Evolutionary conservation across 31 red algal genomes (phyloP).

Genomic region (Endocladia muricata): DNA sequence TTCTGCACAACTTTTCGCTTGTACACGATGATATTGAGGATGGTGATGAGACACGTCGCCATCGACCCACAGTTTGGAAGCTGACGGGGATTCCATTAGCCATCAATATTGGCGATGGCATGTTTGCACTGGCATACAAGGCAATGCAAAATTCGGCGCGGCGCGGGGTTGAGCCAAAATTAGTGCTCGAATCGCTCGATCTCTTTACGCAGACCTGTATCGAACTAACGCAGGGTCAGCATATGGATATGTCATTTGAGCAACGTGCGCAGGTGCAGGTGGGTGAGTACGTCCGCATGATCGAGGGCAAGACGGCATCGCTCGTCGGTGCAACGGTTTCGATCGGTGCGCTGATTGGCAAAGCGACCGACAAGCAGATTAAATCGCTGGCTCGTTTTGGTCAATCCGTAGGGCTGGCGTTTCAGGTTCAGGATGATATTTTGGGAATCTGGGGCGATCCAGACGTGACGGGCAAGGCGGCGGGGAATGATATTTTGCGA

Average conservation of each 20-base stretch:
- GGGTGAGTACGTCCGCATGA: background rate
- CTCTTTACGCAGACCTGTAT: background rate
- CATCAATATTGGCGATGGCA: conserved; percentile 3
- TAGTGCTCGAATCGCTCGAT: background rate
- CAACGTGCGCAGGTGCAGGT: background rate
- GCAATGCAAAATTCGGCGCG: background rate
- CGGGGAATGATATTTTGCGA: too few species aligned
- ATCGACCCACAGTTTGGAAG: background rate
- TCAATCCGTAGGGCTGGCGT: background rate
- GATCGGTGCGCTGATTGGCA: background rate
- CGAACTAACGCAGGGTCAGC: background rate
- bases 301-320: background rate
- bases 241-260: conserved; percentile 2
- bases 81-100: background rate
- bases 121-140: background rate
- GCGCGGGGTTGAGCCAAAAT: background rate
- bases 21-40: conserved; percentile 15
- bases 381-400: background rate
- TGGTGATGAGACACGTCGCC: background rate
- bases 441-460: conserved; percentile 4
- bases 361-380: background rate
- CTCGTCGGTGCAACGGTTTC: background rate
- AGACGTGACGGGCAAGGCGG: too few species aligned
- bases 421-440: conserved; percentile 28
- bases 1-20: conserved; percentile 2